phyloP scores from a whole-genome alignment of 306 rosid genomes.

The Calophaca sinica region DNA sequence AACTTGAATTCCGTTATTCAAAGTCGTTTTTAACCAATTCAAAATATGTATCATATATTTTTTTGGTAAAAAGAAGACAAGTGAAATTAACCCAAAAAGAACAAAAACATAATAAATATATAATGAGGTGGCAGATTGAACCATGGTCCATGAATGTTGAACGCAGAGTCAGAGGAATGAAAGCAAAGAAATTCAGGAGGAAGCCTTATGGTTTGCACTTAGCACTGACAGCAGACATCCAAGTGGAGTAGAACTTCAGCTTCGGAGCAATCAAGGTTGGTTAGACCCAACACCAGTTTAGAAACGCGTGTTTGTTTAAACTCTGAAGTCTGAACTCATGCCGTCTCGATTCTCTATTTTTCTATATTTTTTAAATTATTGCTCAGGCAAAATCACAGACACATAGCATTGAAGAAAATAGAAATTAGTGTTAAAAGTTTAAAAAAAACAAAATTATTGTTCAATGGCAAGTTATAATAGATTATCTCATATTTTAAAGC shows the following conservation, averaged over 20 bases:
- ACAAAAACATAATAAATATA: not conserved
- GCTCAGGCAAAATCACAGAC: too few relatives aligned
- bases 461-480: too few relatives aligned
- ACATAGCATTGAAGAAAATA: too few relatives aligned
- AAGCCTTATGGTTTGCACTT: not conserved
- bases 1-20: not conserved
- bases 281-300: not conserved
- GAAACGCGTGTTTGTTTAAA: not conserved
- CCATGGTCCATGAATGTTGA: constrained; percentile 26
- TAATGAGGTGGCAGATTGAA: constrained; percentile 36
- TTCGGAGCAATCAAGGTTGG: not conserved
- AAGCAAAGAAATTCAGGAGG: not conserved
- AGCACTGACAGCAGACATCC: not conserved
- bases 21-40: not conserved
- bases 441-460: too few relatives aligned
- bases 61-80: not conserved
- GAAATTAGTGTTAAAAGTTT: too few relatives aligned
- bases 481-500: too few relatives aligned
- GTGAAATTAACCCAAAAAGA: not conserved
- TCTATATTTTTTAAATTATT: too few relatives aligned
- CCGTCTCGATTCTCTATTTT: too few relatives aligned
- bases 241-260: constrained; percentile 17
- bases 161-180: not conserved
- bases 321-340: not conserved
- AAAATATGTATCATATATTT: not conserved